These are phyloP conservation scores for Akebia trifoliata DNA, from an alignment of 164 flowering plant genomes.

Conservation along the genomic window DNA sequence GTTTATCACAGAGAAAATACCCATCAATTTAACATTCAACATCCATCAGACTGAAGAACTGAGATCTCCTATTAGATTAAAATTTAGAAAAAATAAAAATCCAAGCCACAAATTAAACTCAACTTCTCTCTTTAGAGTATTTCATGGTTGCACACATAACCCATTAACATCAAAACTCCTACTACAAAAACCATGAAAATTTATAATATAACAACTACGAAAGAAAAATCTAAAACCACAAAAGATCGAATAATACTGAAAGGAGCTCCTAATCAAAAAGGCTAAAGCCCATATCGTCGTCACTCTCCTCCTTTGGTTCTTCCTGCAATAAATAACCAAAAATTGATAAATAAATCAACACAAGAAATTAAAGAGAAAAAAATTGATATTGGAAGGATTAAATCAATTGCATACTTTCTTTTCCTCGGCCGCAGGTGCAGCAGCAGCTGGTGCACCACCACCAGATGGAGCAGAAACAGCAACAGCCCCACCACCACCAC, in stretches of 20 bases:
- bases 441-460: conserved; percentile 15
- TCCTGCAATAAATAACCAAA: conserved; percentile 23
- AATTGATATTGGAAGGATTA: background rate
- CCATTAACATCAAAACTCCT: too few species aligned
- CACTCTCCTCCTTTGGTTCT: conserved; percentile 43
- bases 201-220: too few species aligned
- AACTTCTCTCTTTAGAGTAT: too few species aligned
- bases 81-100: too few species aligned
- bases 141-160: too few species aligned
- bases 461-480: conserved; percentile 8
- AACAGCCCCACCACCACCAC: conserved; percentile 21
- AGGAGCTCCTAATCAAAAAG: conserved; percentile 31
- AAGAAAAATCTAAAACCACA: conserved; percentile 1
- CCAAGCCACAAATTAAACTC: too few species aligned
- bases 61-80: too few species aligned
- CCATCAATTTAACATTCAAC: too few species aligned
- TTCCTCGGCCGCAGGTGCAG: conserved; percentile 21
- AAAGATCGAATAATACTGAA: conserved; percentile 13
- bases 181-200: too few species aligned
- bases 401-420: too few species aligned
- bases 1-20: too few species aligned
- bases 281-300: conserved; percentile 44
- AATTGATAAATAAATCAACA: background rate
- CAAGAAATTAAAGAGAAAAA: background rate
- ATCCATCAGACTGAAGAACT: too few species aligned